Conservation (phyloP, 2,329 filamentous ascomycete genomes). For the Parastagonospora avenae region DNA sequence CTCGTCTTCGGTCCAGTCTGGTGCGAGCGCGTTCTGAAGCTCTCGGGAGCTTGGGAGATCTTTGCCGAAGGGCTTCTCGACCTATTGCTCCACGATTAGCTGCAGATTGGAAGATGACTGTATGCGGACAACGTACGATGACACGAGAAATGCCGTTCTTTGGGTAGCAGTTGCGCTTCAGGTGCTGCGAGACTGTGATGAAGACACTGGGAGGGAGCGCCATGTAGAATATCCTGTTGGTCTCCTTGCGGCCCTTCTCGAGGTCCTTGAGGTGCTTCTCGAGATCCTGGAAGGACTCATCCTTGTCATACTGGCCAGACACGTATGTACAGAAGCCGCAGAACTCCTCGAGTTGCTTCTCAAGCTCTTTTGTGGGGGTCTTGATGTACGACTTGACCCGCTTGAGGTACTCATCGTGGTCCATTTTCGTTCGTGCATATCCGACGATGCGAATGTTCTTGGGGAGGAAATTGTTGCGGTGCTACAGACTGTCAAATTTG, state of each 20-base stretch:
- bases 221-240: conserved; percentile 98
- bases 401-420: conserved; percentile 91
- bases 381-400: conserved; percentile 98
- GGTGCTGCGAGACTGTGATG: conserved; percentile 93
- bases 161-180: conserved; percentile 98
- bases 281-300: conserved; percentile 88
- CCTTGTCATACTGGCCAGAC: conserved; percentile 96
- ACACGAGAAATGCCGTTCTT: conserved; percentile 87
- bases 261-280: conserved; percentile 84
- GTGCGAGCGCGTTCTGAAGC: conserved; percentile 90
- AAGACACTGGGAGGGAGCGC: conserved; percentile 96
- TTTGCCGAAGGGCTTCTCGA: conserved; percentile 99
- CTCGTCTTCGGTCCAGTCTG: conserved; percentile 98
- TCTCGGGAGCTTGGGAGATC: conserved; percentile 92
- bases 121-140: conserved; percentile 67
- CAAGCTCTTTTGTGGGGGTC: conserved; percentile 94
- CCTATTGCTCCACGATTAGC: conserved; percentile 57
- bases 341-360: conserved; percentile 93
- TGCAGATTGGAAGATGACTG: conserved; percentile 7
- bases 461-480: conserved; percentile 96
- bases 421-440: conserved; percentile 99
- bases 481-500: conserved; percentile 60
- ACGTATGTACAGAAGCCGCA: conserved; percentile 87
- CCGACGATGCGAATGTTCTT: conserved; percentile 97
- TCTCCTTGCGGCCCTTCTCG: conserved; percentile 80